These are phyloP conservation scores for Moesziomyces globuligerus DNA, from an alignment of 1,284 basidiomycete species.

Conservation along the genomic window DNA sequence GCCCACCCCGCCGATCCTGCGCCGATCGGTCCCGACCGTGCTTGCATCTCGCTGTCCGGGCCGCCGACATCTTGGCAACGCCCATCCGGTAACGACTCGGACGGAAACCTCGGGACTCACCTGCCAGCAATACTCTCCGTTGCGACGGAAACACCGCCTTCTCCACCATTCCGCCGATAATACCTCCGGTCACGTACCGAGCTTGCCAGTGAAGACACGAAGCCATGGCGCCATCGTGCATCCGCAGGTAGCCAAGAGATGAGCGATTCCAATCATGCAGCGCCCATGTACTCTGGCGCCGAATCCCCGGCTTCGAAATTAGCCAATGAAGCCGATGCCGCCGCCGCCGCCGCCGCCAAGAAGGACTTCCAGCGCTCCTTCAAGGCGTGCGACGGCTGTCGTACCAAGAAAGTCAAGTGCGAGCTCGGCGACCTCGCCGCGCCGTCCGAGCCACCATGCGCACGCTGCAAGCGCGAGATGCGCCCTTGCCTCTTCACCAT, in stretches of 20 bases:
- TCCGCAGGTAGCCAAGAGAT: constrained; percentile 23
- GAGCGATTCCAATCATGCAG: constrained; percentile 17
- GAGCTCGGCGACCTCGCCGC: constrained; percentile 48
- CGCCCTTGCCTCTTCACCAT: constrained; percentile 48
- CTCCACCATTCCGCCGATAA: too few species aligned
- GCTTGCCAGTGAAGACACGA: constrained; percentile 1
- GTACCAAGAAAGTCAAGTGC: constrained; percentile 50
- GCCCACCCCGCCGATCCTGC: constrained; percentile 9
- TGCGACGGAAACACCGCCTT: too few species aligned
- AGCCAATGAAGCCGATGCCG: constrained; percentile 13
- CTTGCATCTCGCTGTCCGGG: too few species aligned
- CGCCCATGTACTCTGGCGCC: neutral
- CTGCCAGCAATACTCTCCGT: too few species aligned
- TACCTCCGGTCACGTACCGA: neutral
- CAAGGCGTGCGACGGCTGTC: constrained; percentile 51
- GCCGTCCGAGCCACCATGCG: constrained; percentile 50
- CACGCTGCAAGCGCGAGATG: constrained; percentile 47
- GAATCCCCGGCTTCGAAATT: constrained; percentile 20
- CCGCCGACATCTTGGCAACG: too few species aligned
- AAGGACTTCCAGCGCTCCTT: constrained; percentile 49
- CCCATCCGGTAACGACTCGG: too few species aligned
- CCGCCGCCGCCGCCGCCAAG: constrained; percentile 17
- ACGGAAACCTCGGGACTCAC: too few species aligned
- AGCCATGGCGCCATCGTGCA: constrained; percentile 26
- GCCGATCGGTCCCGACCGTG: constrained; percentile 9